phyloP scores from a whole-genome alignment of 345 rosid species.

The Capsella bursapastoris region DNA sequence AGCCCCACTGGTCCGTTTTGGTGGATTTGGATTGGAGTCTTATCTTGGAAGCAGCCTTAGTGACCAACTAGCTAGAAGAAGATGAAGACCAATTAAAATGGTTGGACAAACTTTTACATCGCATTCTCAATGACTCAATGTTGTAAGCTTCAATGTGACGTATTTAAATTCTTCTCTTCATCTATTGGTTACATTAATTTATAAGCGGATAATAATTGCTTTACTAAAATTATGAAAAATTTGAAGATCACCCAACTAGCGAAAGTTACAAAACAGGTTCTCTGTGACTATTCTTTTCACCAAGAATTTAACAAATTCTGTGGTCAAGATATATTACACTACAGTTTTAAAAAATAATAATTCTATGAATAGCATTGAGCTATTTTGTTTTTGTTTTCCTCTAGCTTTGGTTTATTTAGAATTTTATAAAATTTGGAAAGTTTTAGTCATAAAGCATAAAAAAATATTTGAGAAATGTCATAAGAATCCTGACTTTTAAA shows the following conservation, averaged over 20 bases:
- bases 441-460: too few species aligned
- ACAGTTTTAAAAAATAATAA: not conserved
- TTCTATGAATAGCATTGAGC: not conserved
- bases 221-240: not conserved
- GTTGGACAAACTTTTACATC: constrained; percentile 36
- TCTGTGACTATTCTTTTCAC: constrained; percentile 31
- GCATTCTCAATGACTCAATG: not conserved
- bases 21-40: constrained; percentile 18
- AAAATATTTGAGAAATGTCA: too few species aligned
- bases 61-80: constrained; percentile 21
- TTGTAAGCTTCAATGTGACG: constrained; percentile 32
- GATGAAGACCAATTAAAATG: constrained; percentile 23
- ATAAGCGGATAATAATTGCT: constrained; percentile 23
- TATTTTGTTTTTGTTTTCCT: not conserved
- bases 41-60: constrained; percentile 32
- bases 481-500: too few species aligned
- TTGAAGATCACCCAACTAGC: constrained; percentile 26
- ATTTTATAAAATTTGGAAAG: not conserved
- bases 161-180: constrained; percentile 42
- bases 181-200: constrained; percentile 32
- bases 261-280: constrained; percentile 16
- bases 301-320: constrained; percentile 17
- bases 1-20: constrained; percentile 17
- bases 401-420: too few species aligned
- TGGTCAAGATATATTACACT: not conserved